Base-by-base conservation (phyloP, 75 land plant genomes). In the Picea glauca region DNA sequence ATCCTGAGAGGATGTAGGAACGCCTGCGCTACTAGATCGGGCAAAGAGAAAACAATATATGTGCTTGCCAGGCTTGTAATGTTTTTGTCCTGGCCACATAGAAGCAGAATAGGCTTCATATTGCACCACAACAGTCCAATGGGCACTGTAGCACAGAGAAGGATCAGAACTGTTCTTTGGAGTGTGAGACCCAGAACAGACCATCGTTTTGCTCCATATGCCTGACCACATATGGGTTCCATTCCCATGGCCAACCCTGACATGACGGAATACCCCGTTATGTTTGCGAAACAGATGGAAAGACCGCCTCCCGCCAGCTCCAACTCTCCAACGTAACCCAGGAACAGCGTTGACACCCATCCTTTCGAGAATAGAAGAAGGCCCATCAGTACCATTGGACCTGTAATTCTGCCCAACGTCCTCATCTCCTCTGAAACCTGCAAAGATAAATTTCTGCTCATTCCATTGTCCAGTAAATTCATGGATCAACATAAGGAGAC, bases 141-240 rank as follows among this genome's bases (percentile, higher is more conserved):
- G 40, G 92, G 92, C 0, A 90, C 0, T 3, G 84, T 81, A 35
- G 80, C 70, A 21, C 83, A 60, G 26, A 83, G 72, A 26, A 90
- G 87, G 4, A 90, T 62, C 58, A 90, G 83, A 21, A 90, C 66
- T 0, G 90, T 84, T 70, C 88, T 72, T 38, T 86, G 92, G 8
- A 90, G 80, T 13, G 90, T 21, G 23, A 84, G 76, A 75, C 91
- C 92, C 35, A 89, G 80, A n/a, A 89, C 87, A 60, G 72, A 84
- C 90, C 77, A 60, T 20, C 76, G 79, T 18, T 89, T 84, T 1
- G 87, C 90, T n/a, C 90, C 91, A 23, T 76, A 85, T 33, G 87
- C 91, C 62, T 89, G 89, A 21, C 91, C 90, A 17, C 91, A 89
- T 11, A 89, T 82, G 43, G 89, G 89, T 65, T 89, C 87, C 89